These are phyloP conservation scores for Phyllostachys edulis DNA, from an alignment of 176 grass and related monocot genomes.

Conservation along the genomic window DNA sequence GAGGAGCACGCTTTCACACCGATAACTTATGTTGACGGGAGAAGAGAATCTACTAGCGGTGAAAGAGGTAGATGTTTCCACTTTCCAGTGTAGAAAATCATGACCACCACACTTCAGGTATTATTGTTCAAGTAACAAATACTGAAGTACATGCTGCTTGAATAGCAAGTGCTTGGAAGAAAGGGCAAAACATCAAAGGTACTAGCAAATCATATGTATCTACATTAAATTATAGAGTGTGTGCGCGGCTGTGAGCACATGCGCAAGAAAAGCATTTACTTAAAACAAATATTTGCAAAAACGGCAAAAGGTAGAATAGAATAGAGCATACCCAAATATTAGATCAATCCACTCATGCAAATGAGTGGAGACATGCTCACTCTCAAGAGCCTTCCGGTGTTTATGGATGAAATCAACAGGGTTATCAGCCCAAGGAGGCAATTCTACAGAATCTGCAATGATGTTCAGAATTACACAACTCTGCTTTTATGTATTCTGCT, in stretches of 20 bases:
- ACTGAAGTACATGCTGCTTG: neutral
- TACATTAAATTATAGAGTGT: neutral
- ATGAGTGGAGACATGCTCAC: conserved; percentile 91
- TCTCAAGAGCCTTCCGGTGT: conserved; percentile 95
- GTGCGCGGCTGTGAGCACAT: neutral
- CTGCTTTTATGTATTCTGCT: conserved; percentile 6
- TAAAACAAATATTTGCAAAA: conserved; percentile 12
- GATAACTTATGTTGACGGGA: neutral
- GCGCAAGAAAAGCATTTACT: neutral
- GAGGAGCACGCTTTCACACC: neutral
- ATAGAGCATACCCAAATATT: conserved; percentile 75
- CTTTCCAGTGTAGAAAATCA: neutral
- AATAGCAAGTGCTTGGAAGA: neutral
- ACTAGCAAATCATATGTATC: neutral
- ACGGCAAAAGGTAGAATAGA: neutral
- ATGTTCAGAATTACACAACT: conserved; percentile 2
- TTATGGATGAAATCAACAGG: conserved; percentile 98
- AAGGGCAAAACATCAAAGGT: neutral
- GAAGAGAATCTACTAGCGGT: conserved; percentile 3
- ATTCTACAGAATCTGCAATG: conserved; percentile 82
- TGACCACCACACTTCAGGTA: neutral
- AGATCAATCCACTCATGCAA: conserved; percentile 97
- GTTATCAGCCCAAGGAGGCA: conserved; percentile 91
- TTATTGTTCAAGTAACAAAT: neutral
- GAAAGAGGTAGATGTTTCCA: neutral